Evolutionary conservation across 1,139 yeast species (phyloP), one percentile per base, ranked within the genome.

Genomic region (Meyerozyma guilliermondii): DNA sequence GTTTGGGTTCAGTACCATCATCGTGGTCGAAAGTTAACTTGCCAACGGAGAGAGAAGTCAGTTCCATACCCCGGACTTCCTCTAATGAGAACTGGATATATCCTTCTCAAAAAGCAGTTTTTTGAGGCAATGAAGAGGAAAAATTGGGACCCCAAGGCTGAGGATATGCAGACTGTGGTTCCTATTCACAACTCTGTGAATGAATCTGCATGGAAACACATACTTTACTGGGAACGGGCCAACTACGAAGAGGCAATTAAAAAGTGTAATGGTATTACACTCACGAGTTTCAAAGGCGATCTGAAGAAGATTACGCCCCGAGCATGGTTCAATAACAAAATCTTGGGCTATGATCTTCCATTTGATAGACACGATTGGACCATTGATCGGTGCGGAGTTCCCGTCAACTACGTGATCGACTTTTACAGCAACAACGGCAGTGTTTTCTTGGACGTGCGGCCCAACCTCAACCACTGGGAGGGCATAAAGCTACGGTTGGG

Each of bases 321-420:
- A 52, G 98, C 98, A 0, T 78, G 95, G 69, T 68, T 87, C 54
- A 81, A 86, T 52, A 66, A 77, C 51, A 54, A 59, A 4, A 57
- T 86, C 28, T 56, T 82, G 46, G 88, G 96, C 0, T 73, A 76
- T 48, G 80, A 80, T 42, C 77, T 76, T 49, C 98, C 98, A 0
- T 92, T 92, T 65, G 98, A 92, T 64, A 77, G 98, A 54, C 98
- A 92, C 60, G 98, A 92, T 64, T 92, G 98, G 98, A 70, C 77
- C 10, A 76, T 92, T n/a, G 83, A 86, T 55, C 71, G 98, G 42
- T 87, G 97, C 62, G 98, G 98, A 2, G 76, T 69, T 13, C 76
- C 77, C 43, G 76, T 92, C 14, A 96, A 89, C 43, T 92, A 92
- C 55, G 97, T 92, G 38, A 91, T 92, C 57, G 98, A 92, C 61